Conservation (phyloP, 768 basidiomycete genomes). For the Boletales sp. region DNA sequence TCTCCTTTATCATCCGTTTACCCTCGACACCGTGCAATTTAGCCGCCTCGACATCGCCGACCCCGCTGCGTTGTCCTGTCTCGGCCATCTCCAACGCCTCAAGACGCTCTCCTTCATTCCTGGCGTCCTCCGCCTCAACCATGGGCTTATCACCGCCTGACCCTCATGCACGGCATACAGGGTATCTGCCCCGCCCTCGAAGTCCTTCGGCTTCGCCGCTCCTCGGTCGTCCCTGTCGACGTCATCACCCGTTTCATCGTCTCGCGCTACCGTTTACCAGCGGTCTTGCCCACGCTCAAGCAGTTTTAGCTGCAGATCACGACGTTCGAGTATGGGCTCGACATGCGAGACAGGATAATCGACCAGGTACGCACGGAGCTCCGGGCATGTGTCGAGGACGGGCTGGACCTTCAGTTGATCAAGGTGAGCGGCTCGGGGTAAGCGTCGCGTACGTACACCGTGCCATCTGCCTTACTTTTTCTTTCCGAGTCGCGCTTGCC, state of each 20-base stretch:
- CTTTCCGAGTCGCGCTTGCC: no score
- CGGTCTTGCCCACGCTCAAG: constrained; percentile 7
- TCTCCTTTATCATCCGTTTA: constrained; percentile 23
- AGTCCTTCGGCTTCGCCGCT: constrained; percentile 23
- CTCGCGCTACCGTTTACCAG: constrained; percentile 15
- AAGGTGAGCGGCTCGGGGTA: constrained; percentile 19
- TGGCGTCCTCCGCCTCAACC: constrained; percentile 30
- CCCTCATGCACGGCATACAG: constrained; percentile 11
- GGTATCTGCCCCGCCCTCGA: constrained; percentile 23
- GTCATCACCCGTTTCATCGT: constrained; percentile 21
- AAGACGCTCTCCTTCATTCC: constrained; percentile 21
- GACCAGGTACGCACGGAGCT: constrained; percentile 11
- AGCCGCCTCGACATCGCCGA: constrained; percentile 23
- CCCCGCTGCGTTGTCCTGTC: constrained; percentile 14
- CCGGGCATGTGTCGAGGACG: constrained; percentile 17
- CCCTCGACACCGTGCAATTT: constrained; percentile 26
- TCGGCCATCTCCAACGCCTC: constrained; percentile 16
- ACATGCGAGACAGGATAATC: constrained; percentile 28
- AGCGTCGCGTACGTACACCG: no score
- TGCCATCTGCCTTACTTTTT: no score
- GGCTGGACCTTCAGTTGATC: constrained; percentile 19
- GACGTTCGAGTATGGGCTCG: constrained; percentile 28
- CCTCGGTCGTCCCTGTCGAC: constrained; percentile 20
- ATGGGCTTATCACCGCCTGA: constrained; percentile 27
- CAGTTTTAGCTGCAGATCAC: constrained; percentile 24